These are phyloP conservation scores for Fusarium subglutinans DNA, from an alignment of 2,329 filamentous ascomycete species.

Conservation along the genomic window DNA sequence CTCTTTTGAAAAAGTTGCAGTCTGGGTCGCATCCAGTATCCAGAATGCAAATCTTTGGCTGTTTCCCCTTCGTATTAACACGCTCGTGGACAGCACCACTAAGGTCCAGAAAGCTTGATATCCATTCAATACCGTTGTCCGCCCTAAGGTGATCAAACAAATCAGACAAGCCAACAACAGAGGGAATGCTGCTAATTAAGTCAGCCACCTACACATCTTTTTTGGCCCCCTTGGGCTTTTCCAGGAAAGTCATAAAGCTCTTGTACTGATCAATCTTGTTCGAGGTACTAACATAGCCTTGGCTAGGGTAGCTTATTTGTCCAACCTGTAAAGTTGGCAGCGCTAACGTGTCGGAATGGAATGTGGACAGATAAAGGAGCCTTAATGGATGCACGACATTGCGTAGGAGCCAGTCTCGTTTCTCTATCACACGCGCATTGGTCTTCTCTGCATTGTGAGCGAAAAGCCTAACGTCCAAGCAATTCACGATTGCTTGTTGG, in stretches of 20 bases:
- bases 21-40: neutral
- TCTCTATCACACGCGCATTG: too few relatives aligned
- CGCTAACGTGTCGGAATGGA: rapidly evolving
- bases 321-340: rapidly evolving
- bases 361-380: too few relatives aligned
- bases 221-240: rapidly evolving
- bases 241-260: too few relatives aligned
- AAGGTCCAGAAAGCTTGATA: neutral
- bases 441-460: rapidly evolving
- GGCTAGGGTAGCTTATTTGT: too few relatives aligned
- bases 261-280: rapidly evolving
- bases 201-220: rapidly evolving
- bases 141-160: too few relatives aligned
- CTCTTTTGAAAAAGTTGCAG: neutral
- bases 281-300: too few relatives aligned
- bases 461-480: too few relatives aligned
- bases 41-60: neutral
- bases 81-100: rapidly evolving
- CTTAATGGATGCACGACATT: too few relatives aligned
- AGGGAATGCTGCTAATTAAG: too few relatives aligned
- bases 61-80: rapidly evolving
- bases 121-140: rapidly evolving
- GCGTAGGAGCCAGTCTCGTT: too few relatives aligned
- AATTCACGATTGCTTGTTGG: too few relatives aligned
- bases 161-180: too few relatives aligned